Conservation (phyloP, 306 rosid species). For the Elaeagnus macrophylla region DNA sequence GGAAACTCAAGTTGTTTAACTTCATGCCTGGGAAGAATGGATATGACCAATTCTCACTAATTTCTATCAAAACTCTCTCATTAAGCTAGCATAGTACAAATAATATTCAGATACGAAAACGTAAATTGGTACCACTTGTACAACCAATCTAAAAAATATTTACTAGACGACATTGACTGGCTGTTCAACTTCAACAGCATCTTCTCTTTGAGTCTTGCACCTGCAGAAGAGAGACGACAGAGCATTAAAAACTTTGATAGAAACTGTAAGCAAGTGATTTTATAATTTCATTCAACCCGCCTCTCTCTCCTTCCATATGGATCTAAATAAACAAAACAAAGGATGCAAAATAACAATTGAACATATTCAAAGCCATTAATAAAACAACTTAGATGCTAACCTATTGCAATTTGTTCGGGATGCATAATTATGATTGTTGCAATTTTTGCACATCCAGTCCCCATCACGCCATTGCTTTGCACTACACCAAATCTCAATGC, state of each 20-base stretch:
- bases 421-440: conserved; percentile 94
- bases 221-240: conserved; percentile 34
- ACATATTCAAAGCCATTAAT: background rate
- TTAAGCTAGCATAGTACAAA: too few relatives aligned
- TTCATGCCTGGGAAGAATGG: too few relatives aligned
- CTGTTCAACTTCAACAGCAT: conserved; percentile 31
- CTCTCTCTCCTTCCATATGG: background rate
- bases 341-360: background rate
- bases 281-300: background rate
- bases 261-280: too few relatives aligned
- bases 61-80: too few relatives aligned
- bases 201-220: conserved; percentile 71
- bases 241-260: conserved; percentile 3
- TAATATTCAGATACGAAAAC: too few relatives aligned
- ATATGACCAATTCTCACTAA: too few relatives aligned
- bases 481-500: conserved; percentile 30
- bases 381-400: conserved; percentile 28
- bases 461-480: conserved; percentile 97
- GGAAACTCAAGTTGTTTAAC: too few relatives aligned
- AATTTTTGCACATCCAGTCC: conserved; percentile 97
- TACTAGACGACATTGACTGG: conserved; percentile 52
- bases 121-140: too few relatives aligned
- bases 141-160: background rate
- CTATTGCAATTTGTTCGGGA: conserved; percentile 85
- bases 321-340: background rate